Evolutionary conservation across 2,329 filamentous ascomycete species (phyloP).

Genomic region (Phialemonium atrogriseum): DNA sequence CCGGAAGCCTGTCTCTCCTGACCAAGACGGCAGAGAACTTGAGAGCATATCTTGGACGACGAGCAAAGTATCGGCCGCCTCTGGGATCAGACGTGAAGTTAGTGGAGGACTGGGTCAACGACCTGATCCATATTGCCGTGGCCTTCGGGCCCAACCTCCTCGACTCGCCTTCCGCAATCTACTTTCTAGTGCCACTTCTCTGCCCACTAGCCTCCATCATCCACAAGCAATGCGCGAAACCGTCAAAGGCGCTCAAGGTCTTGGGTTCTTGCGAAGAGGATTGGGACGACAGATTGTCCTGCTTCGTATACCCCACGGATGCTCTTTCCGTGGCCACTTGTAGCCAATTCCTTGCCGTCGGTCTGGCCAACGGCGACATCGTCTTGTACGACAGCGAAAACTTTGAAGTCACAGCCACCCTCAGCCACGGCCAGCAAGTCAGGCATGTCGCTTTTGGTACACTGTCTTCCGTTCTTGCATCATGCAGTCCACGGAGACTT

Average conservation of each 20-base stretch:
- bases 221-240: slow-evolving; percentile 8
- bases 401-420: not conserved
- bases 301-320: not conserved
- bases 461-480: not conserved
- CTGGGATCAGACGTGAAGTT: not conserved
- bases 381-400: slow-evolving; percentile 1
- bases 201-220: slow-evolving; percentile 9
- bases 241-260: not conserved
- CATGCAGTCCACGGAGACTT: not conserved
- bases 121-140: slow-evolving; percentile 2
- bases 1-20: slow-evolving; percentile 7
- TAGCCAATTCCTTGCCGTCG: slow-evolving; percentile 1
- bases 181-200: slow-evolving; percentile 9
- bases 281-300: slow-evolving; percentile 3
- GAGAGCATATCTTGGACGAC: slow-evolving; percentile 7
- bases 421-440: not conserved
- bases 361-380: not conserved
- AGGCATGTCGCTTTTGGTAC: slow-evolving; percentile 1
- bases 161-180: slow-evolving; percentile 8
- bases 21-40: slow-evolving; percentile 8
- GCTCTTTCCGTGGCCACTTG: not conserved
- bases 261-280: not conserved
- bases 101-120: slow-evolving; percentile 1
- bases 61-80: not conserved
- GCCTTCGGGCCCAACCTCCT: slow-evolving; percentile 6